These are phyloP conservation scores for Ogataea saltuana DNA, from an alignment of 805 yeast species.

Conservation along the genomic window DNA sequence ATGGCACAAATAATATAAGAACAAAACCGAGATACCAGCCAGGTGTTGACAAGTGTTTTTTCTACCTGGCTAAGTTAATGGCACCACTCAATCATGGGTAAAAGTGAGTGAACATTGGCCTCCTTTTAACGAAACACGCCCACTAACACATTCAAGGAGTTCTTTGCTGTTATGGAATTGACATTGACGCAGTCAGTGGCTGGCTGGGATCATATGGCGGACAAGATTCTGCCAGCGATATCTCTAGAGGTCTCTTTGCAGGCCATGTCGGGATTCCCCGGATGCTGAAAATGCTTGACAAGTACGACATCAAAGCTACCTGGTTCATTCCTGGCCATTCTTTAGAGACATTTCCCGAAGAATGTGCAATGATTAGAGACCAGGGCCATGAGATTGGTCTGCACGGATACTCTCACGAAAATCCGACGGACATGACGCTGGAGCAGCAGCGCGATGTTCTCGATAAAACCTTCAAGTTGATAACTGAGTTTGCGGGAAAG, in stretches of 20 bases:
- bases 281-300: constrained; percentile 36
- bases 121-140: not conserved
- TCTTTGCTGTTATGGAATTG: constrained; percentile 39
- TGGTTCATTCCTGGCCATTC: constrained; percentile 43
- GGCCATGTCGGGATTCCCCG: constrained; percentile 40
- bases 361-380: constrained; percentile 37
- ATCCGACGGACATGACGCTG: constrained; percentile 37
- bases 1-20: too few species aligned
- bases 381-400: constrained; percentile 39
- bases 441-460: constrained; percentile 39
- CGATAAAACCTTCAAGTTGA: constrained; percentile 34
- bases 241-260: constrained; percentile 40
- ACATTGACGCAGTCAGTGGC: constrained; percentile 41
- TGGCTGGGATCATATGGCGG: constrained; percentile 43
- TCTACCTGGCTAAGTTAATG: too few species aligned
- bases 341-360: constrained; percentile 40
- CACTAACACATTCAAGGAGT: constrained; percentile 26
- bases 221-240: constrained; percentile 38
- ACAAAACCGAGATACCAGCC: too few species aligned
- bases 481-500: constrained; percentile 38
- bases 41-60: too few species aligned
- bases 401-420: constrained; percentile 42
- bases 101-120: not conserved
- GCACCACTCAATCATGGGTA: too few species aligned
- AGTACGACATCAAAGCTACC: constrained; percentile 39